Conservation (phyloP, 345 rosid genomes). For the Salix udensis region DNA sequence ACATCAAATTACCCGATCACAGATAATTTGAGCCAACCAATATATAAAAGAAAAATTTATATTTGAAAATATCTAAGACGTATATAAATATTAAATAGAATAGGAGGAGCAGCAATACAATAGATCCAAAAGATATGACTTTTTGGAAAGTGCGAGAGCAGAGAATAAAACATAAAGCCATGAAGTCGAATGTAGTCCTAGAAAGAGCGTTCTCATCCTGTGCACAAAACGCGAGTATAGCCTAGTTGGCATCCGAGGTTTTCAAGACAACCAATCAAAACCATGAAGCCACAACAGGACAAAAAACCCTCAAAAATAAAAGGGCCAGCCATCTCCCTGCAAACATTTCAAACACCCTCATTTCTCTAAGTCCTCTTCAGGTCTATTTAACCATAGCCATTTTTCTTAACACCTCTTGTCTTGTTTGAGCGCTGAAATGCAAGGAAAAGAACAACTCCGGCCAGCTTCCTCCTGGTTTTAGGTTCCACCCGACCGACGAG, state of each 20-base stretch:
- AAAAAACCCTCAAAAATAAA: constrained; percentile 44
- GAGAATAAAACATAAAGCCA: neutral
- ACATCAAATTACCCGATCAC: neutral
- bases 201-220: neutral
- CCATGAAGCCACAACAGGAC: constrained; percentile 42
- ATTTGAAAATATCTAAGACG: neutral
- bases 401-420: neutral
- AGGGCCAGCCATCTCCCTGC: constrained; percentile 39
- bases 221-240: neutral
- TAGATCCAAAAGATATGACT: neutral
- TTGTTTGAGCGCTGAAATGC: constrained; percentile 16
- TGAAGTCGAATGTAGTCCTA: neutral
- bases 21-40: neutral
- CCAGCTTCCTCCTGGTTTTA: constrained; percentile 75
- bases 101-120: neutral
- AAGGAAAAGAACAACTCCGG: constrained; percentile 22
- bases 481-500: constrained; percentile 94
- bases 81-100: neutral
- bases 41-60: neutral
- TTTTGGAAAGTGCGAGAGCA: neutral
- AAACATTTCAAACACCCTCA: constrained; percentile 64
- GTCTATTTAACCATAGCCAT: neutral
- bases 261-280: constrained; percentile 50
- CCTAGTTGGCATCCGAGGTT: constrained; percentile 14
- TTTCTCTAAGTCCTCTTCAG: constrained; percentile 7